Evolutionary conservation across 495 filamentous ascomycete genomes (phyloP).

Genomic region (Penicillium desertorum): DNA sequence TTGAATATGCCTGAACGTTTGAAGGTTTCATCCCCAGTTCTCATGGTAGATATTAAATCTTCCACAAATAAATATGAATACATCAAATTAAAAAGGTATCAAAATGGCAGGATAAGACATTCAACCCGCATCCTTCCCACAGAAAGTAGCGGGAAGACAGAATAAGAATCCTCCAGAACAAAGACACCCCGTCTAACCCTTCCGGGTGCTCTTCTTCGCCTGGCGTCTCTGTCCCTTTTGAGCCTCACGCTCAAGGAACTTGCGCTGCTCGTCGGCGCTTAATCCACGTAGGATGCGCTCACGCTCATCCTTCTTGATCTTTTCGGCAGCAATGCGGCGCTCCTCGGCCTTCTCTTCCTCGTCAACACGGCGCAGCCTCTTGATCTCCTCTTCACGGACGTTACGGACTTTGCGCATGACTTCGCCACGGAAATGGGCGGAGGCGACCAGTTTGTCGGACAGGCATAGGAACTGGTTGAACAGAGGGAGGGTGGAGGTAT

Average conservation of each 20-base stretch:
- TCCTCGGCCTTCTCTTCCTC: constrained; percentile 97
- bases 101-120: constrained; percentile 31
- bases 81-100: constrained; percentile 28
- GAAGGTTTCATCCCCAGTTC: background rate
- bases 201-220: constrained; percentile 66
- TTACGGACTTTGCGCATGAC: constrained; percentile 78
- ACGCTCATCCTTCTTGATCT: constrained; percentile 88
- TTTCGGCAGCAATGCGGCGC: constrained; percentile 71
- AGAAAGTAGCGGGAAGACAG: constrained; percentile 11
- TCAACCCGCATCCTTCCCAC: constrained; percentile 8
- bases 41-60: background rate
- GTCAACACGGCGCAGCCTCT: constrained; percentile 73
- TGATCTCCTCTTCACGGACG: constrained; percentile 78
- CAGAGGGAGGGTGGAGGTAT: constrained; percentile 67
- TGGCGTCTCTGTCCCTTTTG: constrained; percentile 75
- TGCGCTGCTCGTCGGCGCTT: constrained; percentile 91
- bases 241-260: constrained; percentile 87
- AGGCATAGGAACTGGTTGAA: constrained; percentile 83
- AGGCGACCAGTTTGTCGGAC: constrained; percentile 71
- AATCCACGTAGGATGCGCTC: constrained; percentile 77
- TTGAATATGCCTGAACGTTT: constrained; percentile 5
- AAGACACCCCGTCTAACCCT: constrained; percentile 26
- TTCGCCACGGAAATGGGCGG: constrained; percentile 84
- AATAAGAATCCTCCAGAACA: constrained; percentile 19
- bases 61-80: constrained; percentile 24